phyloP scores from a whole-genome alignment of 495 filamentous ascomycete species.

The Talaromyces ruber region DNA sequence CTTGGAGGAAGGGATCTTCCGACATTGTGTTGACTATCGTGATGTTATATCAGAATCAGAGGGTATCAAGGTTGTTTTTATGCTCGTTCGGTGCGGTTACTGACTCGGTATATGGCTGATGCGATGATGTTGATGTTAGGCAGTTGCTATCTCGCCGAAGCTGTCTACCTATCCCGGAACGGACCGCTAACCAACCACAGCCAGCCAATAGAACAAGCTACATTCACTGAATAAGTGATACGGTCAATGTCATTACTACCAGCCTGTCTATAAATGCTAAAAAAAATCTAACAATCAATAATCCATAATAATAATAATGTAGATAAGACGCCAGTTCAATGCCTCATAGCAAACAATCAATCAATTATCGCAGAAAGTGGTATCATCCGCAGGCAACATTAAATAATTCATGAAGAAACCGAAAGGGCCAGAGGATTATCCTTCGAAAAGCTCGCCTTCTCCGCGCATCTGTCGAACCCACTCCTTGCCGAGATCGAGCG shows the following conservation, averaged over 20 bases:
- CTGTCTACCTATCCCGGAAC: not conserved
- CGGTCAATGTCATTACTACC: not conserved
- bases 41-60: too few relatives aligned
- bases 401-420: not conserved
- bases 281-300: not conserved
- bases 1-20: conserved; percentile 82
- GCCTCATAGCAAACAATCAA: not conserved
- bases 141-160: not conserved
- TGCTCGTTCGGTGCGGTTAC: not conserved
- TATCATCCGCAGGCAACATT: conserved; percentile 2
- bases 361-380: conserved; percentile 7
- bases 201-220: too few relatives aligned
- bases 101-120: not conserved
- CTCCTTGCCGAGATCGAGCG: conserved; percentile 15
- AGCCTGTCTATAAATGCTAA: not conserved
- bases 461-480: conserved; percentile 22
- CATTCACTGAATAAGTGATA: not conserved
- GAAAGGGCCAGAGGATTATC: not conserved
- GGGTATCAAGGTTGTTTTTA: not conserved
- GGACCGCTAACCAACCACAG: not conserved
- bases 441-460: conserved; percentile 6
- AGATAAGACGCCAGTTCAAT: not conserved
- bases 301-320: not conserved
- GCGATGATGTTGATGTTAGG: not conserved
- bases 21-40: not conserved